phyloP scores from a whole-genome alignment of 441 rosid genomes.

The Erysimum pusillum region DNA sequence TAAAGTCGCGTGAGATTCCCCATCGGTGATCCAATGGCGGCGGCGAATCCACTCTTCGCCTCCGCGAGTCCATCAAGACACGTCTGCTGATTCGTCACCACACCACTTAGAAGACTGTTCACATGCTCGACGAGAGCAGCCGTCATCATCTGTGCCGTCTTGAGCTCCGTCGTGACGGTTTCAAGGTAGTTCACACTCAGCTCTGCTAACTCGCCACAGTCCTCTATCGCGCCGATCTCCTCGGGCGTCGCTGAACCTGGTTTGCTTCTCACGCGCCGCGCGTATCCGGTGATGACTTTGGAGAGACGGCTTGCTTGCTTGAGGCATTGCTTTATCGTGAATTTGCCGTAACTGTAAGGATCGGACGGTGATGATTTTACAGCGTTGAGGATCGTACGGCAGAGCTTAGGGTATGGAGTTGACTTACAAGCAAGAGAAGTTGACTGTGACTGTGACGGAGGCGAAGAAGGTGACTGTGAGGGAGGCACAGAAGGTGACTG shows the following conservation, averaged over 20 bases:
- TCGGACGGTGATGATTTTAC: conserved; percentile 56
- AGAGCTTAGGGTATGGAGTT: conserved; percentile 77
- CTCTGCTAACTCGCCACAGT: conserved; percentile 61
- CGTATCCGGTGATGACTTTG: conserved; percentile 49
- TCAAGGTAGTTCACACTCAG: conserved; percentile 61
- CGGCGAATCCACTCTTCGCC: conserved; percentile 53
- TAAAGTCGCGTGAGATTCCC: conserved; percentile 59
- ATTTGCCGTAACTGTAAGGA: conserved; percentile 63
- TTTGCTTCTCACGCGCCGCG: conserved; percentile 29
- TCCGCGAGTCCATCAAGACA: conserved; percentile 69
- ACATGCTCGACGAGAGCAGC: conserved; percentile 58
- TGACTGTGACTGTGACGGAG: conserved; percentile 38
- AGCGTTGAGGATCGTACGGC: conserved; percentile 67
- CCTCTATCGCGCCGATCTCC: conserved; percentile 54
- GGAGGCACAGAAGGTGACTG: conserved; percentile 44
- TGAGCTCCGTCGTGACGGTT: conserved; percentile 52
- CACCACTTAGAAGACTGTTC: conserved; percentile 64
- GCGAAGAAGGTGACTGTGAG: conserved; percentile 11
- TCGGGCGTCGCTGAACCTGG: conserved; percentile 24
- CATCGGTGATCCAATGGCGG: conserved; percentile 51
- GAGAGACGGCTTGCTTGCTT: conserved; percentile 63
- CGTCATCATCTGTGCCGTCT: conserved; percentile 47
- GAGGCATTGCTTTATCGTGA: conserved; percentile 67
- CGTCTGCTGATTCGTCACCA: conserved; percentile 78
- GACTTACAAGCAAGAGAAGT: conserved; percentile 62